These are phyloP conservation scores for Trifolium fragiferum DNA, from an alignment of 306 rosid species.

Conservation along the genomic window DNA sequence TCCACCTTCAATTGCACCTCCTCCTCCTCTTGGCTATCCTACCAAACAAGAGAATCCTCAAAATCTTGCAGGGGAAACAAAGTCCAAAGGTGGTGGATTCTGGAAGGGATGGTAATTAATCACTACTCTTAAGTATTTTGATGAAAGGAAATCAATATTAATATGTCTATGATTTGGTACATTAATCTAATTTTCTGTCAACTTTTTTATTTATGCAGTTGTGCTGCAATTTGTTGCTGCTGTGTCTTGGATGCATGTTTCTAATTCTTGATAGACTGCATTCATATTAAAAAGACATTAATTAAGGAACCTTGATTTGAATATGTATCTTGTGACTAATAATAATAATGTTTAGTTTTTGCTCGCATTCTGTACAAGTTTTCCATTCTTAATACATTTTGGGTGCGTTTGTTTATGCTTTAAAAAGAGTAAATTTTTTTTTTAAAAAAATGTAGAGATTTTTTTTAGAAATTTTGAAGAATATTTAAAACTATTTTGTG, in stretches of 20 bases:
- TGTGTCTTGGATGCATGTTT: conserved; percentile 79
- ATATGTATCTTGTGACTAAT: too few relatives aligned
- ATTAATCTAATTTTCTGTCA: not conserved
- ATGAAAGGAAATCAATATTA: not conserved
- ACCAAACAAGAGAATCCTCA: conserved; percentile 51
- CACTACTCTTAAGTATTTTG: not conserved
- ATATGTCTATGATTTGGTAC: not conserved
- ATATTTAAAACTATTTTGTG: too few relatives aligned
- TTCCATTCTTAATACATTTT: too few relatives aligned
- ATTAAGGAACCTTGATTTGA: too few relatives aligned
- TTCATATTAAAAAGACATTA: not conserved
- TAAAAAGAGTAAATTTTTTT: too few relatives aligned
- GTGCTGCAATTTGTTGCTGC: conserved; percentile 82
- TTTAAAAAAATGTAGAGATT: too few relatives aligned
- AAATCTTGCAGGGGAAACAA: conserved; percentile 48
- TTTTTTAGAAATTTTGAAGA: too few relatives aligned
- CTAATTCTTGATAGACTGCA: conserved; percentile 33
- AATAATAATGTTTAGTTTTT: not conserved
- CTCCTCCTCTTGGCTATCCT: conserved; percentile 80
- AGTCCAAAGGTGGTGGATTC: conserved; percentile 83
- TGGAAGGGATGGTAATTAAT: conserved; percentile 78
- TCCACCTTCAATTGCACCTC: conserved; percentile 46
- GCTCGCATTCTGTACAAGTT: too few relatives aligned
- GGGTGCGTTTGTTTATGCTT: too few relatives aligned
- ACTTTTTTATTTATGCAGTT: conserved; percentile 47